Base-by-base conservation (phyloP, 768 basidiomycete genomes). In the Botryobasidium botryosum region DNA sequence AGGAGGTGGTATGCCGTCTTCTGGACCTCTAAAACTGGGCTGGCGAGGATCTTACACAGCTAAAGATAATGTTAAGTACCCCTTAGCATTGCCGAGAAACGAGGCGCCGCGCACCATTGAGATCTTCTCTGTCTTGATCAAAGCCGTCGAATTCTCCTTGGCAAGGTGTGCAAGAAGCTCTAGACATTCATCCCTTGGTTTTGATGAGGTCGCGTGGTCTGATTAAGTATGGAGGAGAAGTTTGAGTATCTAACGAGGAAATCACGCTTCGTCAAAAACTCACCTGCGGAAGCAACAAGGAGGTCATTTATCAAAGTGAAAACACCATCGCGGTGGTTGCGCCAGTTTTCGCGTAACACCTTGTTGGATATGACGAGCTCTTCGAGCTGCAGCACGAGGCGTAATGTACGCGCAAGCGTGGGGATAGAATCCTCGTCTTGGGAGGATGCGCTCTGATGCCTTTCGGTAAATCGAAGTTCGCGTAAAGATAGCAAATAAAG, bases 21-120 rank as follows among this genome's bases (percentile, higher is more conserved):
- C 56, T 90, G 87, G 2, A 88, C 77, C 20, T 72, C 67, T 3
- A 55, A 67, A 15, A 68, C 72, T 1, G 66, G 58, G 38, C 90
- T 84, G 15, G 64, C 65, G 15, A 96, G 62, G 5, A 94, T 66
- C 54, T 85, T 78, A 48, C 76, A 79, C 70, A 91, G 80, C 84
- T 91, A 52, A 43, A 20, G 5, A 31, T 8, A n/a, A 26, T 28
- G 40, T 35, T 5, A 43, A 23, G n/a, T n/a, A n/a, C n/a, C 23
- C 21, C n/a, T 24, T 13, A 18, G 15, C 10, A 17, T 8, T 33
- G 8, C 17, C 10, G 31, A 33, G 8, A 8, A 33, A 33, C 17
- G 8, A 17, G 10, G 8, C 31, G 31, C 17, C 17, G 31, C 31
- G 17, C 17, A 33, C 31, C 31, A 17, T 33, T 8, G 31, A 33